Base-by-base conservation (phyloP, 768 basidiomycete species). In the Lactarius psammicola region DNA sequence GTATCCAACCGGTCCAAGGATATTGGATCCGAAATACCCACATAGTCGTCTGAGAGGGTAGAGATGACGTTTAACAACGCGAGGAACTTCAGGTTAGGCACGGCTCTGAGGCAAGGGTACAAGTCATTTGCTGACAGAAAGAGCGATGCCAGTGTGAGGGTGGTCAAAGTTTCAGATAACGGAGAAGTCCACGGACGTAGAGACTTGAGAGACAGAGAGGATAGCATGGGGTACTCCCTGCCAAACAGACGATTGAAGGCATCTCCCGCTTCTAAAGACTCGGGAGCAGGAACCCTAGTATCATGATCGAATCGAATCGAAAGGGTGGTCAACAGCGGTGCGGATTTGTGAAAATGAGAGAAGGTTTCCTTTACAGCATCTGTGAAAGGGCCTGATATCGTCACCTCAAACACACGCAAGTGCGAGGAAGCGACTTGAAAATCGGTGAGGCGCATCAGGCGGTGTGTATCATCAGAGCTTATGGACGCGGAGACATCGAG, bases 271-370 rank as follows among this genome's bases (percentile, higher is more conserved):
- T 44, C 58, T 28, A 6, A 23, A 26, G 58, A 33, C 3, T 33
- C 58, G 33, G n/a, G 31, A 34, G 20, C 26, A 36, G 58, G 53
- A 31, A 55, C 31, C 31, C 13, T 46, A 17, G 11, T 1, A 44
- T 64, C 64, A n/a, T 44, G 10, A 28, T 64, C 58, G 58, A 64
- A 60, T 13, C 58, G 51, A 26, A 64, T 64, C 10, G 58, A 42
- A 33, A 64, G 56, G 8, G 7, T 44, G 18, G 49, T 17, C 51
- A 64, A 44, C 2, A 64, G 4, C n/a, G 57, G 57, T 2, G 58
- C 64, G 31, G 64, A 53, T 13, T 26, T 34, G 33, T 31, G 38
- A 34, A 65, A 56, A 51, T 40, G 53, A 34, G 40, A 53, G 31
- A 65, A 44, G 13, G 34, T 13, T 11, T 59, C 11, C 30, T 55